A percentile compares a stretch with the other conserved stretches of the same genome.
phyloP scores from a whole-genome alignment of 495 filamentous ascomycete species.

The Chaetomium cochliodes region DNA sequence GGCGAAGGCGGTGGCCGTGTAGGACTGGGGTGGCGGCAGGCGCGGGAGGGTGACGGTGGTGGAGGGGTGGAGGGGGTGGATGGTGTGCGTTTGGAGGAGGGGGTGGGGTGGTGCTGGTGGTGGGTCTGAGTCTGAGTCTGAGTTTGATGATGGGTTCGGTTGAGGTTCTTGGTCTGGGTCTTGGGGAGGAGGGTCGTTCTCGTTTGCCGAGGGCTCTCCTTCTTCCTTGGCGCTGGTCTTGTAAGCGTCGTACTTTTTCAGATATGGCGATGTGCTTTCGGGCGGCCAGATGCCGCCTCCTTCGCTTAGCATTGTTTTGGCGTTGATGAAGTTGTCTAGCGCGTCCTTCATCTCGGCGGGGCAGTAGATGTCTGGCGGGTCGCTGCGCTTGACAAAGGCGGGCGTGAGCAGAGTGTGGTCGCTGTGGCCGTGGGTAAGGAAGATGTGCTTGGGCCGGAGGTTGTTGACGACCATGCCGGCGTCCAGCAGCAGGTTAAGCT shows the following conservation, averaged over 20 bases:
- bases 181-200: background rate
- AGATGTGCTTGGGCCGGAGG: conserved; percentile 42
- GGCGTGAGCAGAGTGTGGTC: conserved; percentile 40
- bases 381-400: conserved; percentile 34
- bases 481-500: conserved; percentile 43
- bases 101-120: background rate
- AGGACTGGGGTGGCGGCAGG: conserved; percentile 17
- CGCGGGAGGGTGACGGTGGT: conserved; percentile 30
- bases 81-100: conserved; percentile 28
- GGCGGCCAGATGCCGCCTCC: conserved; percentile 30
- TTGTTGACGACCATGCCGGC: conserved; percentile 40
- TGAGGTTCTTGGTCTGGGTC: background rate
- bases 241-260: background rate
- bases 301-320: conserved; percentile 32
- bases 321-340: conserved; percentile 33
- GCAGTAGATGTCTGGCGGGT: conserved; percentile 40
- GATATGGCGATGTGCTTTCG: background rate
- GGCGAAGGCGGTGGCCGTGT: conserved; percentile 34
- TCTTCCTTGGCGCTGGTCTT: conserved; percentile 10
- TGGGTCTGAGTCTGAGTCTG: background rate
- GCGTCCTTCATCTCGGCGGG: conserved; percentile 34
- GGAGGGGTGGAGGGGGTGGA: conserved; percentile 27
- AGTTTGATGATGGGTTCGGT: background rate
- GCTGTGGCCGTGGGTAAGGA: conserved; percentile 44
- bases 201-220: background rate